Conservation (phyloP, 2,329 filamentous ascomycete species). For the Scedosporium aurantiacum region DNA sequence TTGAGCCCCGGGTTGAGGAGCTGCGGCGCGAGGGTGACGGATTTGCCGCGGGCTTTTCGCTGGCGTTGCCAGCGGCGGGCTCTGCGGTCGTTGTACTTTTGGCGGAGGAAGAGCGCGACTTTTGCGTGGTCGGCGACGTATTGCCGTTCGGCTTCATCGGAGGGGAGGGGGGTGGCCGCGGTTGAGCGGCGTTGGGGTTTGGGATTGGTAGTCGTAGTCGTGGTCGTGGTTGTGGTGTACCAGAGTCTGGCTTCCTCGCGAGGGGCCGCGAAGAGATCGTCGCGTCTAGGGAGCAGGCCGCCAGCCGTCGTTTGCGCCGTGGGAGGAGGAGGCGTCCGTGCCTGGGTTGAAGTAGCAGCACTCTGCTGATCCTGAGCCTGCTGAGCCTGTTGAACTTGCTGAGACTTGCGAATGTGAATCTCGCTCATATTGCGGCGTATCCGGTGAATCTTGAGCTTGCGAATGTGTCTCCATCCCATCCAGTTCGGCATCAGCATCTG, state of each 20-base stretch:
- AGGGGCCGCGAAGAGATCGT: too few relatives aligned
- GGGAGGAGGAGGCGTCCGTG: too few relatives aligned
- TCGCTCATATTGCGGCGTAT: background rate
- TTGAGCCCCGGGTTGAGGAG: background rate
- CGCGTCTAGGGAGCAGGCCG: too few relatives aligned
- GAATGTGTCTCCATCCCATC: conserved; percentile 51
- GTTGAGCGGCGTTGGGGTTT: background rate
- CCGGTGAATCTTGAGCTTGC: background rate
- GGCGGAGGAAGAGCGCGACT: background rate
- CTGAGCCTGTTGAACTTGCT: too few relatives aligned
- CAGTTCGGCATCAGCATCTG: conserved; percentile 66
- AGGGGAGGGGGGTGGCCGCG: background rate
- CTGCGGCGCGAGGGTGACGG: background rate
- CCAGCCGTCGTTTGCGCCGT: too few relatives aligned
- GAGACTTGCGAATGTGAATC: background rate
- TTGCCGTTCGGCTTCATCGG: background rate
- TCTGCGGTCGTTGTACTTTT: background rate
- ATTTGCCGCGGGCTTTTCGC: background rate
- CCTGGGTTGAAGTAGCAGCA: too few relatives aligned
- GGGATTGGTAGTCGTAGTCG: too few relatives aligned
- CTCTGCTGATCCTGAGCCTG: background rate
- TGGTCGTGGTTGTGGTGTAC: too few relatives aligned
- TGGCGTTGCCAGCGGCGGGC: background rate
- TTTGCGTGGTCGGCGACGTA: background rate
- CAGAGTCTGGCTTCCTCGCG: too few relatives aligned